A percentile compares a stretch with the other conserved stretches of the same genome.
Evolutionary conservation across 768 basidiomycete species (phyloP).

Genomic region (Tylopilus plumbeoviolaceoides): DNA sequence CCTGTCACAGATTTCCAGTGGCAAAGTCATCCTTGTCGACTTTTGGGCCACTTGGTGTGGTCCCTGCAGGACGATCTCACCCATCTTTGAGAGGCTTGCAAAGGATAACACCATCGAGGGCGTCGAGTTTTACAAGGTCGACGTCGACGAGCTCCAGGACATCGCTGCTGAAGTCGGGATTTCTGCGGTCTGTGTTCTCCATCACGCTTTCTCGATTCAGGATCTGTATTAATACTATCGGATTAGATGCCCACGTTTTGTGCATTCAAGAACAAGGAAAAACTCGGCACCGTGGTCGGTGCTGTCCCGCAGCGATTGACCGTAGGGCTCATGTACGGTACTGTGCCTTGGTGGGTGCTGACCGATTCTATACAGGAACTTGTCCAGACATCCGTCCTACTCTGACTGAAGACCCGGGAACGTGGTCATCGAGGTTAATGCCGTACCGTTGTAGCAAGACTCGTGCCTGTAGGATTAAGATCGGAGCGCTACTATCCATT

Average conservation of each 20-base stretch:
- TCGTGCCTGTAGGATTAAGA: neutral
- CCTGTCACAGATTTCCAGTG: neutral
- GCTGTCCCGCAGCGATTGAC: neutral
- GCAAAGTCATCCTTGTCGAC: conserved; percentile 16
- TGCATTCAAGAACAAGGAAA: neutral
- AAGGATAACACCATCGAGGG: conserved; percentile 6
- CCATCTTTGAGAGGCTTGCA: conserved; percentile 6
- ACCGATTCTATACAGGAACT: too few species aligned
- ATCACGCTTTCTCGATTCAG: neutral
- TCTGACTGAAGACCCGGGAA: too few species aligned
- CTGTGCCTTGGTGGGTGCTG: too few species aligned
- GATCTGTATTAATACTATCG: too few species aligned
- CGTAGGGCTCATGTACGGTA: too few species aligned
- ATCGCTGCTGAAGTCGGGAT: conserved; percentile 51
- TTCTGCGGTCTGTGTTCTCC: conserved; percentile 43
- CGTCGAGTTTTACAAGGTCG: conserved; percentile 67
- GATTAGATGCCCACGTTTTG: conserved; percentile 23
- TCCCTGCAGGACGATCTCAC: conserved; percentile 17
- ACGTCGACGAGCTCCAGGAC: conserved; percentile 52
- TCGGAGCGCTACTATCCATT: neutral
- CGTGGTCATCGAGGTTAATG: neutral
- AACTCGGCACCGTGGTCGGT: neutral
- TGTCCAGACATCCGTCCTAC: too few species aligned
- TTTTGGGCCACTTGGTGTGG: conserved; percentile 21
- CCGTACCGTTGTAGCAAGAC: neutral